These are phyloP conservation scores for Globisporangium irregulare DNA, from an alignment of 352 stramenopile species.

Conservation along the genomic window DNA sequence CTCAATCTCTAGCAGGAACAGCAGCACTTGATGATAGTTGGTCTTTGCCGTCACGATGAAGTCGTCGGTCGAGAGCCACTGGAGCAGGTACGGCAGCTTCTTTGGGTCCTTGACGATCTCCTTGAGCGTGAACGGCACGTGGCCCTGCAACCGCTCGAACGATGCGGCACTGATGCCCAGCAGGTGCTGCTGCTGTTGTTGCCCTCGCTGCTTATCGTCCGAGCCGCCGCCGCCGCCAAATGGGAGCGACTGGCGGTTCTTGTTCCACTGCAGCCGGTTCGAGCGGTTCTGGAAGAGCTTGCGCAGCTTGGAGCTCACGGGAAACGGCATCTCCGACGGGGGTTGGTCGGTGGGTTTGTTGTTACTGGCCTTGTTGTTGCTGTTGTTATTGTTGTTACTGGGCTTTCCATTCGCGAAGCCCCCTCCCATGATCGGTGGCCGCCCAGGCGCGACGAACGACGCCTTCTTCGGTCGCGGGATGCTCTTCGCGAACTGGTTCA, in stretches of 20 bases:
- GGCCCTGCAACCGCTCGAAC: constrained; percentile 70
- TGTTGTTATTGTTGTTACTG: neutral
- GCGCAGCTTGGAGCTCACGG: constrained; percentile 73
- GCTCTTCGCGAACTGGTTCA: constrained; percentile 24
- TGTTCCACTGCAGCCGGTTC: constrained; percentile 61
- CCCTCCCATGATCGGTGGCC: neutral
- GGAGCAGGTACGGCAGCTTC: constrained; percentile 77
- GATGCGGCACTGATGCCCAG: constrained; percentile 50
- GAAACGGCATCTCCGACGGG: constrained; percentile 33
- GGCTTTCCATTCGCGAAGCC: neutral
- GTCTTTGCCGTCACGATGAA: constrained; percentile 28
- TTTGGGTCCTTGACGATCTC: constrained; percentile 86
- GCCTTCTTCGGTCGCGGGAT: constrained; percentile 27
- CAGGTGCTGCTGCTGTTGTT: constrained; percentile 46
- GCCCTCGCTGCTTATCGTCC: constrained; percentile 31
- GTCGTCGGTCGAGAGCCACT: constrained; percentile 65
- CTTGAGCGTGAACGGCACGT: constrained; percentile 80
- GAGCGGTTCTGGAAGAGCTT: constrained; percentile 61
- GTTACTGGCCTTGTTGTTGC: neutral
- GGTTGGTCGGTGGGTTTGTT: neutral
- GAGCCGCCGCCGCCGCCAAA: neutral
- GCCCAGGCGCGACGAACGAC: constrained; percentile 21
- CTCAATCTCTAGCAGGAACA: constrained; percentile 83
- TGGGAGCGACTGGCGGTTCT: constrained; percentile 8
- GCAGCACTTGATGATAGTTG: constrained; percentile 81